Conservation (phyloP, 1,139 yeast genomes). For the Kluyveromyces sp. region DNA sequence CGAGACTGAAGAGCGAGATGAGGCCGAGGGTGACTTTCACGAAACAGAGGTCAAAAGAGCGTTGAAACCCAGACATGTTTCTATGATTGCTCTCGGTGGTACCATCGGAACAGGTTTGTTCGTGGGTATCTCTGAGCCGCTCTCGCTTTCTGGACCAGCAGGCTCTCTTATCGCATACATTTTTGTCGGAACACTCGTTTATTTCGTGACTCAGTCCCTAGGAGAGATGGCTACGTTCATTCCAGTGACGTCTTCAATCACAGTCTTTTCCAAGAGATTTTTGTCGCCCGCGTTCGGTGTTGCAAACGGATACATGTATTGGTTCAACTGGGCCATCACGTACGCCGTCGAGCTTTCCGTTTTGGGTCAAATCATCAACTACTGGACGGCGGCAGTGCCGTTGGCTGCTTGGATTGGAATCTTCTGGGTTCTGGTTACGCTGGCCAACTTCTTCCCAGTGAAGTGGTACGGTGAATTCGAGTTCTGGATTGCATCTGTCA, state of each 20-base stretch:
- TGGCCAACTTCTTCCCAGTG: constrained; percentile 54
- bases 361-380: constrained; percentile 66
- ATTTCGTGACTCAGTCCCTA: constrained; percentile 59
- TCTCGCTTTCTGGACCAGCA: constrained; percentile 57
- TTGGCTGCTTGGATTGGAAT: constrained; percentile 63
- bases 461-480: constrained; percentile 60
- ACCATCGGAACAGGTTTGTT: constrained; percentile 67
- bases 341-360: constrained; percentile 78
- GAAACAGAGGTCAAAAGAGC: constrained; percentile 42
- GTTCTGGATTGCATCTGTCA: constrained; percentile 61
- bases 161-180: constrained; percentile 56
- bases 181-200: constrained; percentile 60
- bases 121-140: constrained; percentile 48
- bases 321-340: constrained; percentile 85
- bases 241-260: constrained; percentile 66
- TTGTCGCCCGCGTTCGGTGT: constrained; percentile 67
- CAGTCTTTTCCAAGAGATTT: constrained; percentile 52
- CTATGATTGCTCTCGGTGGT: constrained; percentile 65
- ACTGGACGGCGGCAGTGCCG: constrained; percentile 71
- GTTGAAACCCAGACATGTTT: constrained; percentile 52
- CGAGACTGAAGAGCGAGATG: constrained; percentile 20
- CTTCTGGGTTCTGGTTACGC: constrained; percentile 51
- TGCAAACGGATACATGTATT: constrained; percentile 76
- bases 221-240: constrained; percentile 79
- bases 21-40: constrained; percentile 30